Evolutionary conservation across 2,329 filamentous ascomycete species (phyloP), one percentile per base, ranked within the genome.

Genomic region (Dissoconium aciculare): DNA sequence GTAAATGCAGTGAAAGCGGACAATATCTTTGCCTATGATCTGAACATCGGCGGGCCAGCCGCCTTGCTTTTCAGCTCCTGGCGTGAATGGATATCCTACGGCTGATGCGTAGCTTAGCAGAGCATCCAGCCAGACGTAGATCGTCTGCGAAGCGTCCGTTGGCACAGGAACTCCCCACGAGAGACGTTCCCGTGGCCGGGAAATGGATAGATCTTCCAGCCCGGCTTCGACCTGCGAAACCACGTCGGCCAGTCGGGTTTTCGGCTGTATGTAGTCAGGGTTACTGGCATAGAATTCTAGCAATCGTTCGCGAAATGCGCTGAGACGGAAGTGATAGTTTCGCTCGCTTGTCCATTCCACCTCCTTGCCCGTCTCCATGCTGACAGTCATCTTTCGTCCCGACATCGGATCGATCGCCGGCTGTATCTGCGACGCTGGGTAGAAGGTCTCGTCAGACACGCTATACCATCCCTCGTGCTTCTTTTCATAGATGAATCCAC

Each of bases 51-150:
- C 82, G 4, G 89, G 89, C 87, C 89, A 98, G 14, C 80, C 74
- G 29, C 68, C 67, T 12, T 59, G 60, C 10, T 63, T 54, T 36
- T 78, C 71, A 3, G 66, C 59, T 2, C 73, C 73, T 0, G 79
- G 75, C 1, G 72, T 58, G 72, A 78, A 83, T 17, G 83, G 83
- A 50, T 91, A 95, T 10, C 87, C 84, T 1, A 83, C 71, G 39
- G 77, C 82, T 11, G 85, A 93, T 30, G 89, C 59, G 53, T 98
- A 98, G 55, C 94, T 98, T 47, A 95, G 68, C 16, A 98, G 69
- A 1, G 89, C 89, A 57, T 98, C 91, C 0, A 98, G 69, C 89
- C 89, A 98, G 17, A 98, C 91, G 49, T 98, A 98, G 35, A 98
- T 87, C 3, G 85, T 95, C 56, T 95, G 89, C 11, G 63, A 71